phyloP scores from a whole-genome alignment of 768 basidiomycete species.

The Serendipita vermifera region DNA sequence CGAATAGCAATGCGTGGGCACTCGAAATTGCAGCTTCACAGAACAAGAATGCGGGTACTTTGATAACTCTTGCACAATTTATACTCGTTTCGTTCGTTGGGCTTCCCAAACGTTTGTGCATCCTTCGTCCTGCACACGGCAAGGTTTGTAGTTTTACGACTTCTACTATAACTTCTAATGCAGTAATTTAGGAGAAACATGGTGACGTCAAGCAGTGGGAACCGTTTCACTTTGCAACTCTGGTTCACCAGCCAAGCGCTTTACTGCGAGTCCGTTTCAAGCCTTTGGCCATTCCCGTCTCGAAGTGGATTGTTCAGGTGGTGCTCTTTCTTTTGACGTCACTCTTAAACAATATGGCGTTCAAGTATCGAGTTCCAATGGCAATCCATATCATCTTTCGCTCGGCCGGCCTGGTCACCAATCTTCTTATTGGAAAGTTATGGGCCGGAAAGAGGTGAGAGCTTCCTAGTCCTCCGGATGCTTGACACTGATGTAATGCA shows the following conservation, averaged over 20 bases:
- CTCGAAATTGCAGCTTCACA: constrained; percentile 57
- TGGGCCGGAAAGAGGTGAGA: constrained; percentile 49
- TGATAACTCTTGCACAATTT: constrained; percentile 85
- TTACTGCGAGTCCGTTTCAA: constrained; percentile 30
- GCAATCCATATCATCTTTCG: constrained; percentile 89
- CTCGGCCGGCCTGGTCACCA: constrained; percentile 74
- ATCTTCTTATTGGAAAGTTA: constrained; percentile 66
- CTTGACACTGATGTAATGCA: constrained; percentile 20
- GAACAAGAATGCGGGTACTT: constrained; percentile 58
- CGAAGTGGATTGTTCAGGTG: constrained; percentile 67
- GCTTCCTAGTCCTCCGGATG: constrained; percentile 6
- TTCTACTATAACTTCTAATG: too few species aligned
- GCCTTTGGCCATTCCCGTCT: constrained; percentile 54
- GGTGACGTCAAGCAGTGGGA: constrained; percentile 5
- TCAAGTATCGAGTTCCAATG: constrained; percentile 78
- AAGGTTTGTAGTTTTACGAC: too few species aligned
- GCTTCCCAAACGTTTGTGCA: constrained; percentile 44
- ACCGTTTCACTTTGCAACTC: constrained; percentile 14
- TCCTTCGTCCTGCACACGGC: constrained; percentile 21
- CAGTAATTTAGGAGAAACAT: too few species aligned
- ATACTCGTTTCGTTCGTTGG: constrained; percentile 60
- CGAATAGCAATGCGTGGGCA: constrained; percentile 58
- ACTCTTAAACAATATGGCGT: constrained; percentile 81
- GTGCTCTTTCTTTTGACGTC: constrained; percentile 67
- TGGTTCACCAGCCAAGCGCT: constrained; percentile 9